These are phyloP conservation scores for Phytophthora litchii DNA, from an alignment of 352 stramenopile genomes.

Conservation along the genomic window DNA sequence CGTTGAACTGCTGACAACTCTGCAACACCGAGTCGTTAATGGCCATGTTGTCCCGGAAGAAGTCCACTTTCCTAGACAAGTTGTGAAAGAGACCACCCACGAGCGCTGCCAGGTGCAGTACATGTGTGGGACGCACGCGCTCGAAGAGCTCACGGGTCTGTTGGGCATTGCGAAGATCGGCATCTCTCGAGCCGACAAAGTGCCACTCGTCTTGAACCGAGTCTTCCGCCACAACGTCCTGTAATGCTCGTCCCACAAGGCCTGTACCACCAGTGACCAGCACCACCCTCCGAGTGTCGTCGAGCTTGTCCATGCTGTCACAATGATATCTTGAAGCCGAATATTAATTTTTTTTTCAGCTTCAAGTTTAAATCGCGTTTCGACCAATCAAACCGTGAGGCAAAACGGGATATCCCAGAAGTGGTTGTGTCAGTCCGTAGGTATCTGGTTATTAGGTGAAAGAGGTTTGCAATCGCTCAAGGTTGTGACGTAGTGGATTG, in stretches of 20 bases:
- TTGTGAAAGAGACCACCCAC: constrained; percentile 91
- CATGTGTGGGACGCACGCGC: constrained; percentile 94
- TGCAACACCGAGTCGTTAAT: constrained; percentile 99
- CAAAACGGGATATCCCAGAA: no score
- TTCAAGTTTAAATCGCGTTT: neutral
- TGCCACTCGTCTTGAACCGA: constrained; percentile 86
- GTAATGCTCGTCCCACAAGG: constrained; percentile 90
- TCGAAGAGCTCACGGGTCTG: constrained; percentile 94
- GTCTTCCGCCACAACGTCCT: constrained; percentile 49
- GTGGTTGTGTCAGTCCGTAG: no score
- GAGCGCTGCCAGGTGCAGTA: constrained; percentile 97
- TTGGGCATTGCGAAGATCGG: constrained; percentile 88
- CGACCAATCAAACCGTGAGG: no score
- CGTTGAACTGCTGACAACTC: constrained; percentile 85
- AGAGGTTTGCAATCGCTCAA: no score
- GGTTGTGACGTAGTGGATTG: no score
- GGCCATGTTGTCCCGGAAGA: constrained; percentile 98
- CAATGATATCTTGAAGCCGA: neutral
- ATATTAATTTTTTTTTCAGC: no score
- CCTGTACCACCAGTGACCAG: constrained; percentile 97
- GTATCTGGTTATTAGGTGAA: no score
- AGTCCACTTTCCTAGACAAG: constrained; percentile 94
- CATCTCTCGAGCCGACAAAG: constrained; percentile 94
- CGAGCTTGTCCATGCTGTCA: constrained; percentile 1
- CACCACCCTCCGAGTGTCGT: constrained; percentile 48